A percentile compares a stretch with the other conserved stretches of the same genome.
These are phyloP conservation scores for Rhododendron ovatum DNA, from an alignment of 148 eudicot species.

Conservation along the genomic window DNA sequence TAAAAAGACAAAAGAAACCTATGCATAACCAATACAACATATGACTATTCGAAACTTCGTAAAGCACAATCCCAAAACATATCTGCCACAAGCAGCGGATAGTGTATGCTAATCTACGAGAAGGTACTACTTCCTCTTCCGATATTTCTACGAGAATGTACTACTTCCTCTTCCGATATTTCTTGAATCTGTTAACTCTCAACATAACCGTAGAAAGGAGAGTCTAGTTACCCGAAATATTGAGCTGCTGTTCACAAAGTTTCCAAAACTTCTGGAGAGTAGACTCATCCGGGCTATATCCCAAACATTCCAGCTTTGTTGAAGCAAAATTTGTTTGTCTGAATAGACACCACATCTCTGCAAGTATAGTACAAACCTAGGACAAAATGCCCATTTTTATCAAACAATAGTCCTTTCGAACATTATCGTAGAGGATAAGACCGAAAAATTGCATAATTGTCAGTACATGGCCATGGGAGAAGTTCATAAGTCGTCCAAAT, in stretches of 20 bases:
- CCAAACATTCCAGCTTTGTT: constrained; percentile 63
- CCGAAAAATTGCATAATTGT: not conserved
- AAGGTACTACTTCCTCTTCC: no score
- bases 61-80: not conserved
- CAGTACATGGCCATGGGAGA: not conserved
- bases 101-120: not conserved
- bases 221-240: constrained; percentile 48
- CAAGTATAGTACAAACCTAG: constrained; percentile 74
- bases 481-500: constrained; percentile 3
- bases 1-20: not conserved
- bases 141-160: not conserved
- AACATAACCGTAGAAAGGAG: not conserved
- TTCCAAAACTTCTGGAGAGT: constrained; percentile 66
- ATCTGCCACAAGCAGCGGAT: not conserved
- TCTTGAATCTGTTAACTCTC: not conserved
- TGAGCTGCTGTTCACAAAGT: constrained; percentile 75
- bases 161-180: no score
- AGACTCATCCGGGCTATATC: constrained; percentile 57
- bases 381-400: constrained; percentile 13
- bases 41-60: not conserved
- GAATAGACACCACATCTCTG: constrained; percentile 77
- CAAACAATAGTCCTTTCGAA: constrained; percentile 1
- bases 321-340: constrained; percentile 62
- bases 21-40: not conserved
- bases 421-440: not conserved